Evolutionary conservation across 306 rosid genomes (phyloP).

Genomic region (Alnus rubra): DNA sequence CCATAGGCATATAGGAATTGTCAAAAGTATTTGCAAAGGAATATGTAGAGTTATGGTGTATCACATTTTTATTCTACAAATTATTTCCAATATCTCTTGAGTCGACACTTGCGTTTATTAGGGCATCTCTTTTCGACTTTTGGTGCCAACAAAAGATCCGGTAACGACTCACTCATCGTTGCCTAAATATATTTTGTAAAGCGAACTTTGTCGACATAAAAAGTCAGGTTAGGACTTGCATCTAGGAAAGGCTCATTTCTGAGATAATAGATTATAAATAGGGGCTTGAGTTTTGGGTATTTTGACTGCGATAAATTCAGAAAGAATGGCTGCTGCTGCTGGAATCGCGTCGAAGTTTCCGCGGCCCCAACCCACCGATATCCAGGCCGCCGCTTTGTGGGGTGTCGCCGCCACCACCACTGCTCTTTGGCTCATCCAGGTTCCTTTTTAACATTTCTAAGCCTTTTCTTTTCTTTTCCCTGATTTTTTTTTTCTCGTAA

Average conservation of each 20-base stretch:
- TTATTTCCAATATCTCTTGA: no score
- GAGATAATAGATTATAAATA: not conserved
- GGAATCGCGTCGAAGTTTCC: slow-evolving; percentile 25
- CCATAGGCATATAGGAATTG: no score
- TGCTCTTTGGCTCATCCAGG: slow-evolving; percentile 73
- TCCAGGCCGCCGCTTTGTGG: slow-evolving; percentile 85
- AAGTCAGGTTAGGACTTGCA: not conserved
- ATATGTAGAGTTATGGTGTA: no score
- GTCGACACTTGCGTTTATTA: no score
- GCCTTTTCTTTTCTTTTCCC: not conserved
- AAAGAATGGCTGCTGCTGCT: not conserved
- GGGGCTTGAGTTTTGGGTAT: not conserved
- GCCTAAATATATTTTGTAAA: no score
- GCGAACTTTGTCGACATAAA: not conserved
- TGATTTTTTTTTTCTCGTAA: not conserved
- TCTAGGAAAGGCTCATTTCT: not conserved
- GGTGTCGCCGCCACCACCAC: slow-evolving; percentile 71
- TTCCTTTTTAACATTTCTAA: not conserved
- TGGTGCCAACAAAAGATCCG: no score
- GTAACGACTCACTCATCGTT: no score
- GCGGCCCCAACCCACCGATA: slow-evolving; percentile 50
- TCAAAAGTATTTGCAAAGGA: no score
- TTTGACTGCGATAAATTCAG: not conserved
- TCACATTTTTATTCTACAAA: no score
- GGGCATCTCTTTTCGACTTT: no score